Evolutionary conservation across 768 basidiomycete species (phyloP), one percentile per base, ranked within the genome.

Genomic region (Lactarius pseudohatsudake): DNA sequence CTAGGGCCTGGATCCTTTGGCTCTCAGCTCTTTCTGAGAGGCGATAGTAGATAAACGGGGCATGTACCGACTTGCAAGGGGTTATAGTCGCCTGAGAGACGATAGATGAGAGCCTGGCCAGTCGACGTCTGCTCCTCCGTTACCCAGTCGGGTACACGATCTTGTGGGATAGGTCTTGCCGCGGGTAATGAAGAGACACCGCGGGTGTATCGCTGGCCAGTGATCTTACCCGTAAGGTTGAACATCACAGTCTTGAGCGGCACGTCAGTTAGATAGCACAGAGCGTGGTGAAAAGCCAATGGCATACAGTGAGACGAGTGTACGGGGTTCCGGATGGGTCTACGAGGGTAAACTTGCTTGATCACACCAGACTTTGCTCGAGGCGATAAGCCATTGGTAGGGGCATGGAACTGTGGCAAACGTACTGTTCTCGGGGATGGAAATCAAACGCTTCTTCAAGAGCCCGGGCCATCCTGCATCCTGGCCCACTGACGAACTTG

Each of bases 341-440:
- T 28, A 28, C 26, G 26, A 28, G 87, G 81, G 79, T 68, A 55
- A 81, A 81, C 75, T 94, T 91, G 13, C 73, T 75, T 54, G 1
- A 94, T 82, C 67, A 94, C 86, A 4, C 92, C 92, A 41, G 85
- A 86, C 74, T 90, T 90, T 93, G 69, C 8, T 5, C 6, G 50
- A 26, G 50, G 57, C 26, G 26, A 28, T 28, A 28, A 28, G 26
- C 26, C 26, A 28, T 15, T 40, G 9, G 3, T 38, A 22, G 4
- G 32, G n/a, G n/a, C n/a, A n/a, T n/a, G n/a, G n/a, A n/a, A n/a
- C n/a, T n/a, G n/a, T n/a, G n/a, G n/a, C n/a, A n/a, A n/a, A n/a
- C n/a, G n/a, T 69, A 92, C 92, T 93, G 75, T 95, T 94, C 78
- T 96, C 93, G 58, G 83, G 83, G 22, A 94, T 80, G 43, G 86